Evolutionary conservation across 2,329 filamentous ascomycete genomes (phyloP), one percentile per base, ranked within the genome.

Genomic region (Fusarium citri): DNA sequence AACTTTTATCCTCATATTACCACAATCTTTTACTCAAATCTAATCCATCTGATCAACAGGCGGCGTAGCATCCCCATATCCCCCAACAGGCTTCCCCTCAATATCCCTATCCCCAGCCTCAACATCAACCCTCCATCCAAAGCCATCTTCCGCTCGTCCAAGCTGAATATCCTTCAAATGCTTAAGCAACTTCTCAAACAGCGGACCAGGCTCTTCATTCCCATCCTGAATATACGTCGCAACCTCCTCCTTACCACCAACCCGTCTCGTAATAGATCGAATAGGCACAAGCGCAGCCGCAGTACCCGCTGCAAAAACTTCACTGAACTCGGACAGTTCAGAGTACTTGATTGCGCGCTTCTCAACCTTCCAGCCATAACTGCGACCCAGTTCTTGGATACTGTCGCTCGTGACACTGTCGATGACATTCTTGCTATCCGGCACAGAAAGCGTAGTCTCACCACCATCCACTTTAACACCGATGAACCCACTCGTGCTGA

Each of bases 401-500:
- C 91, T 94, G 69, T 94, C 89, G 59, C 91, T 92, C 6, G 94
- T 98, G 45, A 97, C 92, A 62, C 86, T 96, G 76, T 94, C 89
- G 77, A 98, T 98, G 42, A 97, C 93, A 75, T 91, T 94, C 76
- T 89, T 91, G 76, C 92, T 95, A 80, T 97, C 92, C 1, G 95
- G 94, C n/a, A 96, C 90, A 8, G 96, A 90, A 5, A 98, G 83
- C 10, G 92, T 95, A 14, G 92, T 84, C 30, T 87, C 81, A 7
- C 85, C 85, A 6, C 85, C 87, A 45, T 89, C 49, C 58, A 86
- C 86, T 71, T 87, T 85, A 8, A 93, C 91, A 6, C 94, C 96
- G 69, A 98, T 92, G 80, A 99, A 98, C 1, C 94, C 95, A 68
- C 91, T 94, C 0, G 96, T 98, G 72, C 92, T 96, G 78, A 98